phyloP scores from a whole-genome alignment of 129 eudicot species.

The Kitagawia praeruptora region DNA sequence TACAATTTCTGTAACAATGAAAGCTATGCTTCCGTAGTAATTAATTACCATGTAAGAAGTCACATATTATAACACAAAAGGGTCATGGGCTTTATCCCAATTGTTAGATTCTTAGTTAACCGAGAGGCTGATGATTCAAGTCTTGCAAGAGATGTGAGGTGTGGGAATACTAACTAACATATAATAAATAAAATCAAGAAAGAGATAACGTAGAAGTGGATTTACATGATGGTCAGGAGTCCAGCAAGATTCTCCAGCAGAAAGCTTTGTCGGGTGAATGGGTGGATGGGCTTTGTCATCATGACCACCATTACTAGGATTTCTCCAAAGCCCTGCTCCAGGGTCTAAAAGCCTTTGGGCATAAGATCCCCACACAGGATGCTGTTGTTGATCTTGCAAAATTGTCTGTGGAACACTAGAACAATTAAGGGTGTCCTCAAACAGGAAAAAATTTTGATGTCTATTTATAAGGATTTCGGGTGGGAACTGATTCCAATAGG shows the following conservation, averaged over 20 bases:
- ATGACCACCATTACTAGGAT: conserved; percentile 83
- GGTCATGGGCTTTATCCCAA: neutral
- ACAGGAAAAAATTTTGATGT: neutral
- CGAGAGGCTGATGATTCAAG: neutral
- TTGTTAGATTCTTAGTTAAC: neutral
- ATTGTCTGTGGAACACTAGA: conserved; percentile 47
- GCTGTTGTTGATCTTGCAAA: conserved; percentile 84
- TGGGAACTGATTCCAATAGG: neutral
- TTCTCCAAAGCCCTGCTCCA: conserved; percentile 79
- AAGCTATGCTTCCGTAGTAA: neutral
- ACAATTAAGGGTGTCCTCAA: conserved; percentile 3
- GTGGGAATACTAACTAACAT: neutral
- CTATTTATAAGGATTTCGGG: neutral
- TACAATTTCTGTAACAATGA: conserved; percentile 56
- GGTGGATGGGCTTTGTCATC: conserved; percentile 99
- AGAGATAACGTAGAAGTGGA: neutral
- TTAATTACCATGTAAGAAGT: neutral
- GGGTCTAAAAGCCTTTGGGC: conserved; percentile 79
- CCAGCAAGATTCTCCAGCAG: conserved; percentile 89
- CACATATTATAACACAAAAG: neutral
- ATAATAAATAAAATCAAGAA: neutral
- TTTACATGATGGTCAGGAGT: conserved; percentile 84
- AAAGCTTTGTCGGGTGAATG: conserved; percentile 92
- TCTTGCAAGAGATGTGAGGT: neutral
- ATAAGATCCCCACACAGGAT: conserved; percentile 81